Percentiles rank a stretch among this genome's conserved stretches.
Evolutionary conservation across 108 stramenopile species (phyloP).

Genomic region (Nannochloropsis oceanica): DNA sequence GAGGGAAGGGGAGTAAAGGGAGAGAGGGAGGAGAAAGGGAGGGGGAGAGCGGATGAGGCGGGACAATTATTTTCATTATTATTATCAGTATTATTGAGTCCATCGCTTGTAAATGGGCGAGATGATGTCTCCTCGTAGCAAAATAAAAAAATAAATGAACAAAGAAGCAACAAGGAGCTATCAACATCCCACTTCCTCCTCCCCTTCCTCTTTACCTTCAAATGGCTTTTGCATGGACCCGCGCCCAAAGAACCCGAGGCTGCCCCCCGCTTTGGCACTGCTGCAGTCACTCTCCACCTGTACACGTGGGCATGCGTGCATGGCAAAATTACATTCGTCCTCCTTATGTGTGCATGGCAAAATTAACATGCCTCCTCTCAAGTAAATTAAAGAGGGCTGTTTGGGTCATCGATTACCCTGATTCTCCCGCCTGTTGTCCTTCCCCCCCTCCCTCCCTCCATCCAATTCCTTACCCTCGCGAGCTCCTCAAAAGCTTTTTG

Average conservation of each 20-base stretch:
- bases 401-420: too few species aligned
- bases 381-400: too few species aligned
- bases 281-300: conserved; percentile 56
- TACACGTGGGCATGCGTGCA: neutral
- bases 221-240: neutral
- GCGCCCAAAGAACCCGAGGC: conserved; percentile 63
- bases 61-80: too few species aligned
- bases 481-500: neutral
- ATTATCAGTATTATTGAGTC: too few species aligned
- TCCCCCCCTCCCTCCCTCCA: neutral
- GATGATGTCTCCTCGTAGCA: neutral
- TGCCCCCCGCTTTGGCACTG: conserved; percentile 59
- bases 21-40: neutral
- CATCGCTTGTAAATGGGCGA: too few species aligned
- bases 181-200: too few species aligned
- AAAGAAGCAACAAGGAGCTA: neutral
- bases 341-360: neutral
- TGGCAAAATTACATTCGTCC: neutral
- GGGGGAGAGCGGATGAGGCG: too few species aligned
- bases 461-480: neutral
- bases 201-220: neutral
- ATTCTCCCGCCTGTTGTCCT: neutral
- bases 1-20: conserved; percentile 51
- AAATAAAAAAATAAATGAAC: neutral
- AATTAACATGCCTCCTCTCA: neutral